A percentile compares a stretch with the other conserved stretches of the same genome.
Evolutionary conservation across 768 basidiomycete genomes (phyloP).

Genomic region (Piloderma croceum): DNA sequence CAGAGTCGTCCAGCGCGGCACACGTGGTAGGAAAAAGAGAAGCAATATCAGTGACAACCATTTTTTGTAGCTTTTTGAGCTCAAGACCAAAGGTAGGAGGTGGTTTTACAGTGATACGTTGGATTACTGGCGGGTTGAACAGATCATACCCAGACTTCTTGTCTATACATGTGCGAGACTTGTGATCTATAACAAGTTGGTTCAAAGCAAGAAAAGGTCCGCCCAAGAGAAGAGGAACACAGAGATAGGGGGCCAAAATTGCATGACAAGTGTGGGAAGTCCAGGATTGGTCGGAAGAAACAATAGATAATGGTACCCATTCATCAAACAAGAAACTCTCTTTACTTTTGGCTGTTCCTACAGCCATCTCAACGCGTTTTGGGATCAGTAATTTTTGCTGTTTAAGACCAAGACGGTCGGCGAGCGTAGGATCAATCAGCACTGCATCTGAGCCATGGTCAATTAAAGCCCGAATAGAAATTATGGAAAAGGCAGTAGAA

Average conservation of each 20-base stretch:
- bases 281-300: constrained; percentile 7
- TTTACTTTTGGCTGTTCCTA: not conserved
- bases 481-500: too few relatives aligned
- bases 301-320: constrained; percentile 12
- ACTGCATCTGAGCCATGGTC: too few relatives aligned
- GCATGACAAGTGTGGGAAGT: constrained; percentile 3
- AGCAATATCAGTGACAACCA: too few relatives aligned
- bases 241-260: constrained; percentile 19
- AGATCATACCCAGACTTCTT: too few relatives aligned
- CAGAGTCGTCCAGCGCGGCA: constrained; percentile 8
- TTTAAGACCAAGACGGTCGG: constrained; percentile 3
- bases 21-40: constrained; percentile 12
- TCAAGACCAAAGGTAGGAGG: too few relatives aligned
- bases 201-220: constrained; percentile 31
- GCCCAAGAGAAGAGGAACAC: constrained; percentile 27
- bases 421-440: constrained; percentile 15
- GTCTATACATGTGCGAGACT: not conserved
- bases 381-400: constrained; percentile 2
- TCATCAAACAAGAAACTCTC: not conserved
- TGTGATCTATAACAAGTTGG: constrained; percentile 28
- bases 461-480: constrained; percentile 13
- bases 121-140: too few relatives aligned
- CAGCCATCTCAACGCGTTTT: constrained; percentile 4
- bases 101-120: too few relatives aligned
- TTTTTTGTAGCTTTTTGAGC: too few relatives aligned